These are phyloP conservation scores for Colletotrichum costaricense DNA, from an alignment of 2,329 filamentous ascomycete species.

Conservation along the genomic window DNA sequence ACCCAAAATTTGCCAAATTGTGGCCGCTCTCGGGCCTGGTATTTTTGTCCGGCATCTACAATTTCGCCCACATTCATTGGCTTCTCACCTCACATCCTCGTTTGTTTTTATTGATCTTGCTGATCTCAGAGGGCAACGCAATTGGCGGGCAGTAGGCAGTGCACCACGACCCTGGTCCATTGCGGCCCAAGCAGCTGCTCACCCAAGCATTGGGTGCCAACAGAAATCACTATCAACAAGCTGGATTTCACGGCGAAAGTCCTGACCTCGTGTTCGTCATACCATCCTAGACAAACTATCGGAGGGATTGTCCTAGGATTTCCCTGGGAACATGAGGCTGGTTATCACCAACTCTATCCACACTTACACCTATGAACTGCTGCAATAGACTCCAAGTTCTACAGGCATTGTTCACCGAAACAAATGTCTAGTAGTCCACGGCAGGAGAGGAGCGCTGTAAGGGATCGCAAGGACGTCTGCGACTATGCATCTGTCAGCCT, in stretches of 20 bases:
- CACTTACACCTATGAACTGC: neutral
- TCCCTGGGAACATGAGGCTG: neutral
- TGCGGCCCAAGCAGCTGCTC: slow-evolving; percentile 27
- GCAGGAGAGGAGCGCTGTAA: neutral
- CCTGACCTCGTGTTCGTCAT: slow-evolving; percentile 22
- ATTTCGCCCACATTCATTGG: slow-evolving; percentile 29
- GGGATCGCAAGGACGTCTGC: neutral
- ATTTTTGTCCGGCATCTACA: slow-evolving; percentile 16
- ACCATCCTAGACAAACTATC: neutral
- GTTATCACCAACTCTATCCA: neutral
- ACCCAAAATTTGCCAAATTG: slow-evolving; percentile 10
- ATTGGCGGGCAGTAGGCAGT: slow-evolving; percentile 11
- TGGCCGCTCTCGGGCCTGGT: slow-evolving; percentile 21
- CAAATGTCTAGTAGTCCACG: neutral
- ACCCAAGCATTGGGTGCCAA: slow-evolving; percentile 32
- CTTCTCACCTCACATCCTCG: slow-evolving; percentile 15
- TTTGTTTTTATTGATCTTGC: slow-evolving; percentile 38
- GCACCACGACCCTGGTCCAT: slow-evolving; percentile 20
- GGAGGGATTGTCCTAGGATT: neutral
- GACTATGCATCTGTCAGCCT: slow-evolving; percentile 1
- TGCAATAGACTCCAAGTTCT: neutral
- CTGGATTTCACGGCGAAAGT: neutral
- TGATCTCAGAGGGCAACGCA: slow-evolving; percentile 41
- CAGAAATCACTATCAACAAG: slow-evolving; percentile 20
- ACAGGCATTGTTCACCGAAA: neutral